A percentile compares a stretch with the other conserved stretches of the same genome.
Evolutionary conservation across 2,329 filamentous ascomycete genomes (phyloP).

Genomic region (Sclerotinia sclerotiorum): DNA sequence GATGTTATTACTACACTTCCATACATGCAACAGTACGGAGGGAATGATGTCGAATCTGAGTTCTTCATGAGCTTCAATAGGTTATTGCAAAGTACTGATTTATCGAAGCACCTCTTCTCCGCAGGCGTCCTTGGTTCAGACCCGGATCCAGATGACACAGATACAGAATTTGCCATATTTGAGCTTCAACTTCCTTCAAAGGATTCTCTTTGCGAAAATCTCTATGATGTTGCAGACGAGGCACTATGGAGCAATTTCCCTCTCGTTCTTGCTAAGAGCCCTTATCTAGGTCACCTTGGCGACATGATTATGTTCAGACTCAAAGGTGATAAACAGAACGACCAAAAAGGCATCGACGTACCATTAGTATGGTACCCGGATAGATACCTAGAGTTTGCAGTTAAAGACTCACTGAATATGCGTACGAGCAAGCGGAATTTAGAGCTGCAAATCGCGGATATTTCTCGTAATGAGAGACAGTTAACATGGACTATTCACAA

Average conservation of each 20-base stretch:
- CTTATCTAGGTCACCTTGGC: constrained; percentile 42
- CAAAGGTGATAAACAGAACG: constrained; percentile 41
- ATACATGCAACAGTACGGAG: constrained; percentile 30
- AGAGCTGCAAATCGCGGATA: constrained; percentile 17
- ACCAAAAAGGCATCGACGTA: constrained; percentile 49
- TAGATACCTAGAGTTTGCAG: constrained; percentile 50
- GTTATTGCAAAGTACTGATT: constrained; percentile 24
- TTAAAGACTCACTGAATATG: constrained; percentile 50
- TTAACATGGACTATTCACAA: constrained; percentile 27
- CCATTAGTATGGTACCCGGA: constrained; percentile 55
- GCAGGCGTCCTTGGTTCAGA: constrained; percentile 31
- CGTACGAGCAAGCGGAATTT: constrained; percentile 34
- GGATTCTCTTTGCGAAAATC: constrained; percentile 33
- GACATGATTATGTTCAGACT: constrained; percentile 54
- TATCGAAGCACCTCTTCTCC: constrained; percentile 36
- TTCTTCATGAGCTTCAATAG: constrained; percentile 36
- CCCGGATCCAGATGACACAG: constrained; percentile 17
- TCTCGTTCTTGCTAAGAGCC: constrained; percentile 30
- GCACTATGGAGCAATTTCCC: constrained; percentile 36
- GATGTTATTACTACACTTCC: constrained; percentile 46
- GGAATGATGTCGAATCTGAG: constrained; percentile 38
- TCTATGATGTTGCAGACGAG: constrained; percentile 41
- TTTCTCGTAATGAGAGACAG: constrained; percentile 25
- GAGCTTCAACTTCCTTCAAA: constrained; percentile 35
- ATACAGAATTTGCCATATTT: constrained; percentile 38